Conservation (phyloP, 768 basidiomycete species). For the Aureoboletus auriporus region DNA sequence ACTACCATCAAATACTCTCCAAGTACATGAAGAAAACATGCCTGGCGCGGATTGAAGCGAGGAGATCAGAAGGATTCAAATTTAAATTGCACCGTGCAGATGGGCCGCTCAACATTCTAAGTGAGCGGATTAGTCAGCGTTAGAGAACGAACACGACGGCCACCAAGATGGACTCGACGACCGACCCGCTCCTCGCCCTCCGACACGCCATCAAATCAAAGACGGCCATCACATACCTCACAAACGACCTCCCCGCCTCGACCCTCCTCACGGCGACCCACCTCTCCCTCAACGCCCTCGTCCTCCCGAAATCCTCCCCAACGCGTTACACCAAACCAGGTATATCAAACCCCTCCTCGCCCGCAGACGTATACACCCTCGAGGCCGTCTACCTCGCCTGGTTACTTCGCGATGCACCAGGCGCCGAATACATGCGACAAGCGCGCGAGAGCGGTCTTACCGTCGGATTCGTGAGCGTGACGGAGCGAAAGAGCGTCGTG, state of each 20-base stretch:
- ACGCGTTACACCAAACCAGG: slow-evolving; percentile 78
- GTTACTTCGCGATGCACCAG: slow-evolving; percentile 65
- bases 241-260: slow-evolving; percentile 33
- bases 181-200: slow-evolving; percentile 55
- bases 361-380: slow-evolving; percentile 64
- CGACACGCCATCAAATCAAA: slow-evolving; percentile 60
- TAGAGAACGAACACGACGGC: no score
- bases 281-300: slow-evolving; percentile 50
- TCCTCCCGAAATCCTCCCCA: slow-evolving; percentile 66
- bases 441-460: slow-evolving; percentile 70
- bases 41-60: no score
- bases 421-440: slow-evolving; percentile 87
- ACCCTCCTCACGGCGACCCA: slow-evolving; percentile 59
- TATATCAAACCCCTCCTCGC: slow-evolving; percentile 26
- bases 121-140: no score
- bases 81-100: no score
- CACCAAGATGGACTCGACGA: not conserved
- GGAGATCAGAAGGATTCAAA: no score
- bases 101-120: no score
- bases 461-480: slow-evolving; percentile 77
- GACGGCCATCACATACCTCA: slow-evolving; percentile 45
- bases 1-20: no score
- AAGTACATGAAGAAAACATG: no score
- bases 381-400: slow-evolving; percentile 86
- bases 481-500: slow-evolving; percentile 80